Conservation (phyloP, 2,329 filamentous ascomycete species). For the Akanthomyces lecanii region DNA sequence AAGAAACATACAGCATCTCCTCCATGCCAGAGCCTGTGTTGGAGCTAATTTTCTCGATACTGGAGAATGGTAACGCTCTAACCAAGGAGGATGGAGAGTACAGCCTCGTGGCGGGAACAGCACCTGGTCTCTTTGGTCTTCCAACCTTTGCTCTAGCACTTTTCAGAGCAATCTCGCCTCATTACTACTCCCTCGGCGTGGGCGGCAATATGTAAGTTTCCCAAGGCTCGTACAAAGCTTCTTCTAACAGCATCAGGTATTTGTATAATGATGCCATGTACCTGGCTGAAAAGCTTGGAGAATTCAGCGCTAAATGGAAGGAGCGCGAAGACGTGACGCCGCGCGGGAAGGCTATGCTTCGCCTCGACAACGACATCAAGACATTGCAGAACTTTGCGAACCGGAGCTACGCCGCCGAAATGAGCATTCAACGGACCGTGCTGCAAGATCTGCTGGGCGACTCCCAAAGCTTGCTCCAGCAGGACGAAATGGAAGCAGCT, state of each 20-base stretch:
- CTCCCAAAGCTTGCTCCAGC: constrained; percentile 56
- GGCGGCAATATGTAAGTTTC: constrained; percentile 59
- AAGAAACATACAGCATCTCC: constrained; percentile 84
- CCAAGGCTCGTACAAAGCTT: not conserved
- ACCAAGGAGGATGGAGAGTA: constrained; percentile 48
- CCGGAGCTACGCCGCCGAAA: constrained; percentile 57
- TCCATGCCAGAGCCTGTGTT: constrained; percentile 78
- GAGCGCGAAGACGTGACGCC: constrained; percentile 47
- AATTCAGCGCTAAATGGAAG: constrained; percentile 49
- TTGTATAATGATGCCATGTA: constrained; percentile 66
- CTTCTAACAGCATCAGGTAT: constrained; percentile 40
- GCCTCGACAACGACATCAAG: constrained; percentile 57
- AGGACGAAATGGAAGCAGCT: constrained; percentile 49
- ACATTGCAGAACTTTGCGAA: constrained; percentile 57
- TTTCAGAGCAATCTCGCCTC: constrained; percentile 71
- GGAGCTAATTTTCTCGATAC: constrained; percentile 55
- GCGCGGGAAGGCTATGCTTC: constrained; percentile 50
- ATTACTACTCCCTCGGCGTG: constrained; percentile 62
- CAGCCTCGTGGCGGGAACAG: constrained; percentile 62
- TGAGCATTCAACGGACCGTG: constrained; percentile 56
- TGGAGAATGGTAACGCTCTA: constrained; percentile 59
- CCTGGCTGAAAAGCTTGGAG: constrained; percentile 52
- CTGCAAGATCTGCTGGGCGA: constrained; percentile 59
- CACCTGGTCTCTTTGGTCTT: constrained; percentile 64
- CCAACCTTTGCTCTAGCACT: constrained; percentile 72